A percentile compares a stretch with the other conserved stretches of the same genome.
These are phyloP conservation scores for Pedinophyceae sp. DNA, from an alignment of 139 green algal genomes.

Conservation along the genomic window DNA sequence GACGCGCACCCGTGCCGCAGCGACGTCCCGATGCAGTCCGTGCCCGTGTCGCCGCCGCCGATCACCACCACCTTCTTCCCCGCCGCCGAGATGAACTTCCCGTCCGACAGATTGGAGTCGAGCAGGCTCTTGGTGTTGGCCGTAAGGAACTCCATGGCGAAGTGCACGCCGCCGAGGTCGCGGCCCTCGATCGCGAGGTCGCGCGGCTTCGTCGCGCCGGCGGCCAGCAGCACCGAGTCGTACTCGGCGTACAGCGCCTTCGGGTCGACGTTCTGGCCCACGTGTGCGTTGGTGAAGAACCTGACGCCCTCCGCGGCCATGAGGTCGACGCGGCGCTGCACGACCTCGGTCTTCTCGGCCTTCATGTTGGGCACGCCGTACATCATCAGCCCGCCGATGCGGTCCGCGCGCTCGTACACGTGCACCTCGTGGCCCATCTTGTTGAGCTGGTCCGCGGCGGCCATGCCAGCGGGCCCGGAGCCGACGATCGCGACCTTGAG, in stretches of 20 bases:
- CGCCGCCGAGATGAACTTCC: constrained; percentile 64
- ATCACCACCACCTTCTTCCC: constrained; percentile 93
- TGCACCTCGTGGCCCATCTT: constrained; percentile 64
- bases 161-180: constrained; percentile 65
- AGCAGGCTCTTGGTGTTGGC: constrained; percentile 87
- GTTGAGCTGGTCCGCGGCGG: constrained; percentile 94
- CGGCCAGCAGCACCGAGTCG: constrained; percentile 78
- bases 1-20: constrained; percentile 56
- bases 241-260: constrained; percentile 27
- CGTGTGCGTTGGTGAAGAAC: constrained; percentile 61
- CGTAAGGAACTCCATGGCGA: constrained; percentile 92
- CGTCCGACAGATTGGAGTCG: constrained; percentile 60
- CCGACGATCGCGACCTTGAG: constrained; percentile 74
- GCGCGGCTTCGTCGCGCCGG: constrained; percentile 75
- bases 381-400: constrained; percentile 94
- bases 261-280: constrained; percentile 44
- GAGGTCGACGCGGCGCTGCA: constrained; percentile 84
- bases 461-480: constrained; percentile 73
- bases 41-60: constrained; percentile 89
- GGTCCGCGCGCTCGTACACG: constrained; percentile 85
- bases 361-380: constrained; percentile 98
- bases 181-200: constrained; percentile 72
- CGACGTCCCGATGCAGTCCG: constrained; percentile 91
- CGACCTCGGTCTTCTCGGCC: constrained; percentile 79
- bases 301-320: constrained; percentile 77